Evolutionary conservation across 768 basidiomycete species (phyloP), one percentile per base, ranked within the genome.

Genomic region (Panus rudis): DNA sequence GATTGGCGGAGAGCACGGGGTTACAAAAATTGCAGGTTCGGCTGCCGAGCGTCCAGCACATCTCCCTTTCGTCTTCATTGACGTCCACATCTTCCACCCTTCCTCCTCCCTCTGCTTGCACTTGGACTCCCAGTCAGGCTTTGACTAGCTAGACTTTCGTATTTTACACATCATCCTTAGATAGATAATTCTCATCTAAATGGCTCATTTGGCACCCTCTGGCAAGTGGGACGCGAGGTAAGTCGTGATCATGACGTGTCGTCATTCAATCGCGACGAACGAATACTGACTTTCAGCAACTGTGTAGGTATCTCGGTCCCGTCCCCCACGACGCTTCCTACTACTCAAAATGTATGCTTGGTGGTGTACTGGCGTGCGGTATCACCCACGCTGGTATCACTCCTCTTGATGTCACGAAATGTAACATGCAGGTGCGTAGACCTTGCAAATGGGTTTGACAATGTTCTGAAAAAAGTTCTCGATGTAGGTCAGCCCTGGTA

Each of bases 301-400:
- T 13, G 27, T 22, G 25, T 25, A 85, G 84, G 61, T 72, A 72
- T 53, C 59, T 73, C 46, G 85, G 85, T 31, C 81, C 86, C 56
- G 76, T 88, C 45, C 81, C 81, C 47, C 86, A 89, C 58, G 84
- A 89, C 56, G 25, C 67, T 46, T 67, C 67, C 38, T 90, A 90
- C 74, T 90, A 90, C 63, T 63, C 79, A 60, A 89, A 91, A 66
- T 86, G 82, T 63, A 81, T 89, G 79, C 76, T 92, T 54, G 89
- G 88, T 58, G 90, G 90, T 77, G 72, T 72, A 41, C 73, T 92
- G 51, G 89, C 90, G 16, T 92, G 90, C 55, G 90, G 90, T 67
- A 19, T 86, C 60, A 92, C 90, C 50, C 90, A 92, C 60, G 88
- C 86, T 12, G 86, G 81, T 55, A 81, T 90, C 63, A 89, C 87